Percentiles rank a stretch among this genome's conserved stretches.
Evolutionary conservation across 2,329 filamentous ascomycete genomes (phyloP).

Genomic region (Dothistroma pini): DNA sequence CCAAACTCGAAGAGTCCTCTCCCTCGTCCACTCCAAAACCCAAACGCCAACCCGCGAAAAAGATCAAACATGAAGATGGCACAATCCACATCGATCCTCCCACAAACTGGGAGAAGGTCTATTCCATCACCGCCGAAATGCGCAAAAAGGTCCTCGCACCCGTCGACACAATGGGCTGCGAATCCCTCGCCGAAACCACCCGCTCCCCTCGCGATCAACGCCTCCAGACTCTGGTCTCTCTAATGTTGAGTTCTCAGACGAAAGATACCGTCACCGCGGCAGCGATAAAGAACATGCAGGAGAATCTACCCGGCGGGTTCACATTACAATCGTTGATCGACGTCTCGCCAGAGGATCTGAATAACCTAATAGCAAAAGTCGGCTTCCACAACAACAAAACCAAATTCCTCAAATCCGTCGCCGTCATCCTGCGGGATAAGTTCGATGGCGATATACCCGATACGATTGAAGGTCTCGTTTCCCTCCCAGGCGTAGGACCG

Average conservation of each 20-base stretch:
- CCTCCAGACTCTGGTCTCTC: constrained; percentile 79
- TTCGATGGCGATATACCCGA: constrained; percentile 75
- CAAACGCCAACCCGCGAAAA: constrained; percentile 33
- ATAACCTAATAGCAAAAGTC: constrained; percentile 75
- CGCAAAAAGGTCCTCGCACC: constrained; percentile 67
- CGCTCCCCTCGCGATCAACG: constrained; percentile 57
- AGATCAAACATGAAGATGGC: constrained; percentile 33
- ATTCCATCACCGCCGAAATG: constrained; percentile 74
- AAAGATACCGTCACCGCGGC: constrained; percentile 87
- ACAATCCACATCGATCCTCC: constrained; percentile 51
- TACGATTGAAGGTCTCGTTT: constrained; percentile 69
- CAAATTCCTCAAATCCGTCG: constrained; percentile 63
- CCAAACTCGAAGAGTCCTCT: constrained; percentile 17
- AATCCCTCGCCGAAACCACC: constrained; percentile 61
- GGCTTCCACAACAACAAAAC: constrained; percentile 97
- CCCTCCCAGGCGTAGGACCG: constrained; percentile 81
- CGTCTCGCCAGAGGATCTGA: constrained; percentile 62
- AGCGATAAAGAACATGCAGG: constrained; percentile 75
- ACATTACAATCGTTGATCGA: constrained; percentile 74
- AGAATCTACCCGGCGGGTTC: constrained; percentile 63
- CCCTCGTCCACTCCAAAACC: constrained; percentile 12
- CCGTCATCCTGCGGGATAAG: constrained; percentile 63
- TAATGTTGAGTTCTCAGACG: constrained; percentile 91
- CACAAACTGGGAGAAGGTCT: constrained; percentile 79
- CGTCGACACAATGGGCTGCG: constrained; percentile 97